Base-by-base conservation (phyloP, 1,284 basidiomycete species). In the Cronartium quercuum region DNA sequence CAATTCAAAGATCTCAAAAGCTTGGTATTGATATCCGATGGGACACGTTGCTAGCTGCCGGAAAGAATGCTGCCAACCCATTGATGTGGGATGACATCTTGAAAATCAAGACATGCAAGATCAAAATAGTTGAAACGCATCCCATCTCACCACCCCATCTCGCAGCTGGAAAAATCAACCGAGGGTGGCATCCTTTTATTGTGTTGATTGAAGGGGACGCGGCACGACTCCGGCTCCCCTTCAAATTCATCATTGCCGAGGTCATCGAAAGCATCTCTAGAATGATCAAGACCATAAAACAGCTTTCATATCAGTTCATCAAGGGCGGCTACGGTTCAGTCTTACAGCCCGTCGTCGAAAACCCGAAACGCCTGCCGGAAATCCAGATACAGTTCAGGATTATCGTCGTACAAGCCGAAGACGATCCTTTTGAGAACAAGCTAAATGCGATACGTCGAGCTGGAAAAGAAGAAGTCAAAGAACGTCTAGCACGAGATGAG, bases 381-480 rank as follows among this genome's bases (percentile, higher is more conserved):
- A 80, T 84, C 0, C 84, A 85, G 61, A 79, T 96, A 57, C 83
- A 83, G 2, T 81, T 97, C 68, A 84, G 83, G 41, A 83, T 94
- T 55, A 84, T 86, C 34, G 78, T 81, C 13, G 15, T 93, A 5
- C 94, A 98, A 82, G 89, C 89, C n/a, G 87, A 88, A 34, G 95
- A 98, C 81, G 91, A 95, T 80, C 87, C 89, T 0, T 87, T 97
- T 73, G 95, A 98, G 82, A 87, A 88, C 34, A 87, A 86, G 76
- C 82, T 98, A 41, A 90, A 88, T 65, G 84, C 91, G 13, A 90
- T 93, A 44, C 92, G 88, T 86, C 86, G 87, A 71, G 87, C 88
- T 41, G 94, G 93, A 0, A 83, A 87, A 47, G 87, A 88, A 63
- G 94, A 94, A 76, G 88, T 90, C 66, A 86, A 85, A 68, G 85